These are phyloP conservation scores for Cyberlindnera mycetangii DNA, from an alignment of 805 yeast genomes.

Conservation along the genomic window DNA sequence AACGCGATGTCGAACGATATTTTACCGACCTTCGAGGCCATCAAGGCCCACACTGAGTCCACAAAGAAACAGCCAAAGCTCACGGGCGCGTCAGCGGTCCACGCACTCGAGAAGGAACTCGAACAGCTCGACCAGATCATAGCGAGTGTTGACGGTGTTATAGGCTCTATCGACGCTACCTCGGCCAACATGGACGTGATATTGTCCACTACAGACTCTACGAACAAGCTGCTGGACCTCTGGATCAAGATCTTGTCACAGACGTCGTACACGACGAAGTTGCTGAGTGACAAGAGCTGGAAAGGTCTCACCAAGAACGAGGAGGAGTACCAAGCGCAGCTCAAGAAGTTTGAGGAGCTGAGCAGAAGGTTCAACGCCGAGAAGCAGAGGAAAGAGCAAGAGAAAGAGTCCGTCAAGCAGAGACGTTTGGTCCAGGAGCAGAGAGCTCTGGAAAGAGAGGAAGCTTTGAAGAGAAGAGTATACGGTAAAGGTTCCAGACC, in stretches of 20 bases:
- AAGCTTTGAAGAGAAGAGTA: constrained; percentile 27
- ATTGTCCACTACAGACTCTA: constrained; percentile 39
- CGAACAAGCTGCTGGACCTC: constrained; percentile 49
- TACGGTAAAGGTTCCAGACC: constrained; percentile 24
- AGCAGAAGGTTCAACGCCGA: constrained; percentile 25
- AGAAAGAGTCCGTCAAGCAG: constrained; percentile 20
- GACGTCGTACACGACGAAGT: constrained; percentile 49
- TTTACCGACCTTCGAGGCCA: constrained; percentile 11
- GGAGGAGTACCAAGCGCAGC: constrained; percentile 23
- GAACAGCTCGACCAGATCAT: constrained; percentile 23
- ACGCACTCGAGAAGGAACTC: constrained; percentile 25
- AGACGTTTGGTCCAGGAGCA: constrained; percentile 20
- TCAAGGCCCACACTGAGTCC: constrained; percentile 13
- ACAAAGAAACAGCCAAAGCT: constrained; percentile 17
- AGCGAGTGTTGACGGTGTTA: constrained; percentile 21
- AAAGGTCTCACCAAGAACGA: constrained; percentile 31
- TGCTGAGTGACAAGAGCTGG: constrained; percentile 43
- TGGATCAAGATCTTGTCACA: constrained; percentile 65
- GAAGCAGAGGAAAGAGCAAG: constrained; percentile 26
- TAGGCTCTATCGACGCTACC: constrained; percentile 22
- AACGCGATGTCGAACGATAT: constrained; percentile 16
- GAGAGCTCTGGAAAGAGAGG: constrained; percentile 27
- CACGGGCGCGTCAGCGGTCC: constrained; percentile 16
- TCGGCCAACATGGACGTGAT: constrained; percentile 17
- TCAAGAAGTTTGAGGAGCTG: constrained; percentile 29